Evolutionary conservation across 1,284 basidiomycete genomes (phyloP), one percentile per base, ranked within the genome.

Genomic region (Trichosporon inkin): DNA sequence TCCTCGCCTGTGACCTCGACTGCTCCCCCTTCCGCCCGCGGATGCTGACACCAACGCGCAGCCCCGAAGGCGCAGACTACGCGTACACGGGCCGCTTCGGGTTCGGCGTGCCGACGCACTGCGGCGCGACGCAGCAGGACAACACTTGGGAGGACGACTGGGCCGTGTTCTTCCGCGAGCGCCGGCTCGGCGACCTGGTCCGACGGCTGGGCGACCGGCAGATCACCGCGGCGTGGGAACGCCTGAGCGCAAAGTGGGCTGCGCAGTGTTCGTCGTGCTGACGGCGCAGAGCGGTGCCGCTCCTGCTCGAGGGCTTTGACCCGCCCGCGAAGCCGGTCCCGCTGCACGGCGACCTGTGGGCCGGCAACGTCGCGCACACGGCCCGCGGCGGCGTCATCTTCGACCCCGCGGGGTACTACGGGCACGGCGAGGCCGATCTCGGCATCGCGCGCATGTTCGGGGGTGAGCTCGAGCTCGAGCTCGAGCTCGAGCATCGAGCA

Each of bases 271-370:
- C 13, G 20, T 10, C 34, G 1, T 7, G 44, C 62, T 60, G 41
- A 60, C 58, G n/a, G 5, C n/a, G 11, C 71, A 92, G 90, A 59
- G 87, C 88, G 6, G 85, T 92, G 64, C 89, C 90, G 0, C 82
- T 85, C 61, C 79, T 93, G 7, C 82, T 94, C 39, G 80, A 83
- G 10, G 75, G 83, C 0, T 71, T 80, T 53, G 74, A 88, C 37
- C 79, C 81, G 1, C 44, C 68, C 1, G 82, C 91, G 10, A 75
- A 85, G 54, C 90, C 91, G 2, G 89, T 88, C 1, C 82, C 92
- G 19, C 77, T 91, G 5, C 91, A 94, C 68, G 91, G 91, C 2
- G 91, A 93, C 75, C 81, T 93, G 47, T 94, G 91, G 90, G 73
- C 70, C 2, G 72, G 76, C 7, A 78, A 78, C 40, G 70, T 68